Conservation (phyloP, 768 basidiomycete species). For the Goffeauzyma gilvescens region DNA sequence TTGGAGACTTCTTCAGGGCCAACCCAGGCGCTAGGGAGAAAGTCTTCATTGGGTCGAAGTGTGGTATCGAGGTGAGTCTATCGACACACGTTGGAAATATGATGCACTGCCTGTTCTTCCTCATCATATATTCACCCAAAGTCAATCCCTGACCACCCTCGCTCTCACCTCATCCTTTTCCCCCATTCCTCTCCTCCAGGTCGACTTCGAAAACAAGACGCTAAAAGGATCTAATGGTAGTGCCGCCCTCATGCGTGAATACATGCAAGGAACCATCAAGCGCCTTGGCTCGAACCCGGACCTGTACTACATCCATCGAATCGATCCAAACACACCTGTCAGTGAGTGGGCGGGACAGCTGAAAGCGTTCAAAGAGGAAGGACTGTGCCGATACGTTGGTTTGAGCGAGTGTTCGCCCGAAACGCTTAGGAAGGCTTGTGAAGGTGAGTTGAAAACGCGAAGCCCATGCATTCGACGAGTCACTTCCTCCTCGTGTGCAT, state of each 20-base stretch:
- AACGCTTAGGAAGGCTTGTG: slow-evolving; percentile 23
- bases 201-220: slow-evolving; percentile 12
- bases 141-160: too few relatives aligned
- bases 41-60: slow-evolving; percentile 19
- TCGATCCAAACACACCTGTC: slow-evolving; percentile 19
- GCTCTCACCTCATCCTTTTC: too few relatives aligned
- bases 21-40: slow-evolving; percentile 13
- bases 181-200: too few relatives aligned
- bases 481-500: too few relatives aligned
- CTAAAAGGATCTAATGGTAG: slow-evolving; percentile 11
- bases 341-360: slow-evolving; percentile 22
- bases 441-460: slow-evolving; percentile 4
- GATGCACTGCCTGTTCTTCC: too few relatives aligned
- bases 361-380: slow-evolving; percentile 20
- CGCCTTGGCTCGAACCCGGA: slow-evolving; percentile 18
- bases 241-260: slow-evolving; percentile 15
- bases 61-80: slow-evolving; percentile 16
- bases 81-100: background rate
- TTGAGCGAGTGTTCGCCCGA: slow-evolving; percentile 25
- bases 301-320: slow-evolving; percentile 24
- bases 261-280: slow-evolving; percentile 15
- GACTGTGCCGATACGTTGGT: slow-evolving; percentile 26
- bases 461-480: background rate
- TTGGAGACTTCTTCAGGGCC: slow-evolving; percentile 14
- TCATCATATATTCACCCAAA: too few relatives aligned